These are phyloP conservation scores for Carex kokanica DNA, from an alignment of 176 grass and related monocot species.

Conservation along the genomic window DNA sequence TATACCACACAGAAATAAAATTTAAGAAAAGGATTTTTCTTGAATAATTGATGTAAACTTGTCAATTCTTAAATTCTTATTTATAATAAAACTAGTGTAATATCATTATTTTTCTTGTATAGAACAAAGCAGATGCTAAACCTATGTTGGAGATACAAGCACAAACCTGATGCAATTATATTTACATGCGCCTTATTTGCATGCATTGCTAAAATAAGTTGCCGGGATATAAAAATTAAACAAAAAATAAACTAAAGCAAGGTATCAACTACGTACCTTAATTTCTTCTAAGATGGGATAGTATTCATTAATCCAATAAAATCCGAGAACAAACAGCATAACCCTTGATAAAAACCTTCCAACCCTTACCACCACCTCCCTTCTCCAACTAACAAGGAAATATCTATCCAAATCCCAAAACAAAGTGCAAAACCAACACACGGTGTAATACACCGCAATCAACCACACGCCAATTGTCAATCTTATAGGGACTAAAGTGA, in stretches of 20 bases:
- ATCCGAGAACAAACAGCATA: constrained; percentile 4
- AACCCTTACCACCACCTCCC: background rate
- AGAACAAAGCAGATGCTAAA: background rate
- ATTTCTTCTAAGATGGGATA: background rate
- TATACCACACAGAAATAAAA: background rate
- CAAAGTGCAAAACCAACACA: constrained; percentile 13
- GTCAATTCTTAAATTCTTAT: background rate
- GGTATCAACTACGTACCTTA: background rate
- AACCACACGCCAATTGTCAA: constrained; percentile 7
- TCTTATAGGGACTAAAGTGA: constrained; percentile 18
- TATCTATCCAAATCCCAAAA: constrained; percentile 18
- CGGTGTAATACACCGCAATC: background rate
- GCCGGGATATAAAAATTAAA: background rate
- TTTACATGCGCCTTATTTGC: background rate
- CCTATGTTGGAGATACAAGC: background rate
- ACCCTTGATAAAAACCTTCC: constrained; percentile 9
- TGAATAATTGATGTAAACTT: background rate
- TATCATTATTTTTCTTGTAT: background rate
- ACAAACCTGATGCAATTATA: background rate
- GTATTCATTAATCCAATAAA: constrained; percentile 21
- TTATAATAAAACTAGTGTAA: background rate
- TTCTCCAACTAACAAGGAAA: constrained; percentile 1
- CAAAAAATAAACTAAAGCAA: background rate
- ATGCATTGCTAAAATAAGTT: background rate
- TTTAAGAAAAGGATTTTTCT: background rate